Evolutionary conservation across 352 stramenopile species (phyloP).

Genomic region (Pythium rishiriense): DNA sequence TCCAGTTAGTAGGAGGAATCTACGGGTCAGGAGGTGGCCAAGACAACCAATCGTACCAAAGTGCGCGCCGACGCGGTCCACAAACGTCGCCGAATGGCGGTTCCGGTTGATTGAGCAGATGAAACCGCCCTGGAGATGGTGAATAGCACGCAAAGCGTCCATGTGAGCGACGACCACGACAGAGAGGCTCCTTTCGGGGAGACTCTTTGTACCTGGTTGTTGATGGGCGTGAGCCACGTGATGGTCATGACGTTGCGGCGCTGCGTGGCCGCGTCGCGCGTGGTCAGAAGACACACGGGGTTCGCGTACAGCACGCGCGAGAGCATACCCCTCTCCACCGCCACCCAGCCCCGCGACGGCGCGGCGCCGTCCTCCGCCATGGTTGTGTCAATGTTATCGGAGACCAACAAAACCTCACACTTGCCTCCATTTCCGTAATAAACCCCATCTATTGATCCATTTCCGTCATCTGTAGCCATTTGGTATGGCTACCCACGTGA

Average conservation of each 20-base stretch:
- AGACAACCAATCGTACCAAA: slow-evolving; percentile 42
- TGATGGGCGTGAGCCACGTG: slow-evolving; percentile 86
- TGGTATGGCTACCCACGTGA: not conserved
- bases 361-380: not conserved
- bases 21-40: too few species aligned
- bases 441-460: too few species aligned
- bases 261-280: slow-evolving; percentile 27
- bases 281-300: slow-evolving; percentile 73
- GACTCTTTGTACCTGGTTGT: slow-evolving; percentile 62
- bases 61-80: slow-evolving; percentile 44
- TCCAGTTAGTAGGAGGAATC: too few species aligned
- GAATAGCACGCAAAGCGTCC: not conserved
- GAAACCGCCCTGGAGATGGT: slow-evolving; percentile 53
- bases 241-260: slow-evolving; percentile 78
- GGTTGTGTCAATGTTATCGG: too few species aligned
- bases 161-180: too few species aligned
- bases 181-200: too few species aligned
- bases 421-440: not conserved
- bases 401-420: too few species aligned
- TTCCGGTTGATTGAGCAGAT: slow-evolving; percentile 82
- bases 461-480: too few species aligned
- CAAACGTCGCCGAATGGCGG: slow-evolving; percentile 59
- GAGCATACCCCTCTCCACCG: slow-evolving; percentile 70
- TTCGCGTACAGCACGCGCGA: slow-evolving; percentile 81
- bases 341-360: slow-evolving; percentile 33